Conservation (phyloP, 2,329 filamentous ascomycete species). For the Nothophoma quercina region DNA sequence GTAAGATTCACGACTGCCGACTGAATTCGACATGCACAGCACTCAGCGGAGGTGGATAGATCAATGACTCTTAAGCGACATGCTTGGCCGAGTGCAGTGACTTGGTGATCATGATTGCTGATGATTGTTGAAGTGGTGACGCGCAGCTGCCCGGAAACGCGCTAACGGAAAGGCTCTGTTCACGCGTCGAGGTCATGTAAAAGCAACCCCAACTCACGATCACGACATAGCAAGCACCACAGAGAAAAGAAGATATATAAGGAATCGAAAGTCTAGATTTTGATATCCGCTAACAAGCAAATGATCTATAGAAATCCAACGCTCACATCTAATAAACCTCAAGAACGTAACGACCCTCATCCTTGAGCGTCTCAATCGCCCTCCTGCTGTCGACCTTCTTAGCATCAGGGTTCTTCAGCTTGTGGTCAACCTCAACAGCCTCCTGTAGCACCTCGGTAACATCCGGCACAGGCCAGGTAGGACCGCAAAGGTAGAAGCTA, state of each 20-base stretch:
- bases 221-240: not conserved
- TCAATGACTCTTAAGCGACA: too few relatives aligned
- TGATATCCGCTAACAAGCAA: not conserved
- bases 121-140: not conserved
- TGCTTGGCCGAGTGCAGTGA: not conserved
- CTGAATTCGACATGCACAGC: too few relatives aligned
- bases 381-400: slow-evolving; percentile 86
- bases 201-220: not conserved
- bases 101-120: not conserved
- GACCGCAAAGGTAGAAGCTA: slow-evolving; percentile 95
- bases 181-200: not conserved
- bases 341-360: slow-evolving; percentile 89
- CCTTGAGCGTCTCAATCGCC: slow-evolving; percentile 98
- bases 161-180: too few relatives aligned
- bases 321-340: slow-evolving; percentile 80
- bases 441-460: slow-evolving; percentile 94
- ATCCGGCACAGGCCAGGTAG: slow-evolving; percentile 98
- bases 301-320: slow-evolving; percentile 2
- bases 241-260: not conserved
- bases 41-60: too few relatives aligned
- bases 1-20: too few relatives aligned
- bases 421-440: slow-evolving; percentile 80
- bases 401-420: slow-evolving; percentile 56
- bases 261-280: not conserved
- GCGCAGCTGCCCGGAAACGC: not conserved